Conservation (phyloP, 78 protist genomes). For the Dictyostelium discoideum region DNA sequence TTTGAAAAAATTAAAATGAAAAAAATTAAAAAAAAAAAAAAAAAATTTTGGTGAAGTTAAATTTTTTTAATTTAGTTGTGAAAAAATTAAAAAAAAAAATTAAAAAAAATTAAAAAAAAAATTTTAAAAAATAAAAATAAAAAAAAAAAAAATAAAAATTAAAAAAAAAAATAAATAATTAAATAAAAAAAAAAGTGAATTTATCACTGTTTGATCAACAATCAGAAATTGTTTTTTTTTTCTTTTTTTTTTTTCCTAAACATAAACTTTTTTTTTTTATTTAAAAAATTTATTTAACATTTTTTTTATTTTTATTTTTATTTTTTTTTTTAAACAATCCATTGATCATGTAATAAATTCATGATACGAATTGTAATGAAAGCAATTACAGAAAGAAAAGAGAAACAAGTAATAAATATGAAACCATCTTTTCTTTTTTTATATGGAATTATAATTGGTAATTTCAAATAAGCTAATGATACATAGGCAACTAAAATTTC, state of each 20-base stretch:
- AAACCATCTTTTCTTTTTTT: slow-evolving; percentile 34
- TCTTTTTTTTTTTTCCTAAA: too few relatives aligned
- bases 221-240: too few relatives aligned
- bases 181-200: too few relatives aligned
- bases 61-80: background rate
- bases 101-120: too few relatives aligned
- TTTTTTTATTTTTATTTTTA: background rate
- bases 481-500: slow-evolving; percentile 50
- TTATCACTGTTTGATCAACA: too few relatives aligned
- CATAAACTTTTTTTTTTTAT: background rate
- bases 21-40: background rate
- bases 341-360: background rate
- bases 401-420: slow-evolving; percentile 8
- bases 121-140: too few relatives aligned
- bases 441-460: slow-evolving; percentile 50
- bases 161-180: too few relatives aligned
- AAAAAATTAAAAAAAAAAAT: too few relatives aligned
- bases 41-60: background rate
- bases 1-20: background rate
- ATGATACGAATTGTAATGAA: slow-evolving; percentile 26
- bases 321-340: slow-evolving; percentile 22
- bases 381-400: slow-evolving; percentile 7
- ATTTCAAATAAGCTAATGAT: slow-evolving; percentile 34
- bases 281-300: background rate
- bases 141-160: too few relatives aligned